Percentiles rank a stretch among this genome's conserved stretches.
phyloP scores from a whole-genome alignment of 2,329 filamentous ascomycete genomes.

The Pestalotiopsis sp. region DNA sequence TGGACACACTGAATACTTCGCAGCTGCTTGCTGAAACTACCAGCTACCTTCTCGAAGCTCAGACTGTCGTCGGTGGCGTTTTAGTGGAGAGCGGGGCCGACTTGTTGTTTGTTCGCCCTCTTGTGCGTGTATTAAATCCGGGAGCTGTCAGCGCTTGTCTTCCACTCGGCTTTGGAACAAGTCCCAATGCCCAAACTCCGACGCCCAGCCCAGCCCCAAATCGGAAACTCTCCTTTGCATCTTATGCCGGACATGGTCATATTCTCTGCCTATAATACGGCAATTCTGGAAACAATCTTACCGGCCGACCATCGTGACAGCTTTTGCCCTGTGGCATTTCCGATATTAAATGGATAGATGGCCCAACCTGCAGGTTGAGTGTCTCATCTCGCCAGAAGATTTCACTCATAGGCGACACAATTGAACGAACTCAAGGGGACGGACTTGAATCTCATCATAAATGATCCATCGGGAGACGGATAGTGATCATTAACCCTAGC shows the following conservation, averaged over 20 bases:
- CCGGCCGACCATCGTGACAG: too few species aligned
- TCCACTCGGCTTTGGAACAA: background rate
- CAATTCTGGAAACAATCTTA: too few species aligned
- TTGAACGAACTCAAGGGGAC: too few species aligned
- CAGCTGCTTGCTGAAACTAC: too few species aligned
- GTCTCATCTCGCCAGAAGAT: too few species aligned
- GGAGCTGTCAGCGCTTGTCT: background rate
- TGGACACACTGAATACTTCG: background rate
- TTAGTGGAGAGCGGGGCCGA: background rate
- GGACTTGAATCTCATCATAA: background rate
- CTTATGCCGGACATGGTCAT: background rate
- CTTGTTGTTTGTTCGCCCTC: background rate
- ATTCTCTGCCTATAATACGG: too few species aligned
- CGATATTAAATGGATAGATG: too few species aligned
- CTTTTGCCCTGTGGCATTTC: too few species aligned
- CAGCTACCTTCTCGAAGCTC: too few species aligned
- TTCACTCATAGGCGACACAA: too few species aligned
- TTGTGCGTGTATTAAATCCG: background rate
- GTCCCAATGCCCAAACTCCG: background rate
- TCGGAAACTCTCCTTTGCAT: background rate
- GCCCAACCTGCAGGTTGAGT: too few species aligned
- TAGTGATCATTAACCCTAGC: background rate
- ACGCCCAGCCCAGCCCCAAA: background rate
- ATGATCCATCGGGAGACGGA: background rate
- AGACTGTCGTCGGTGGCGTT: background rate